These are phyloP conservation scores for Hura crepitans DNA, from an alignment of 441 rosid species.

Conservation along the genomic window DNA sequence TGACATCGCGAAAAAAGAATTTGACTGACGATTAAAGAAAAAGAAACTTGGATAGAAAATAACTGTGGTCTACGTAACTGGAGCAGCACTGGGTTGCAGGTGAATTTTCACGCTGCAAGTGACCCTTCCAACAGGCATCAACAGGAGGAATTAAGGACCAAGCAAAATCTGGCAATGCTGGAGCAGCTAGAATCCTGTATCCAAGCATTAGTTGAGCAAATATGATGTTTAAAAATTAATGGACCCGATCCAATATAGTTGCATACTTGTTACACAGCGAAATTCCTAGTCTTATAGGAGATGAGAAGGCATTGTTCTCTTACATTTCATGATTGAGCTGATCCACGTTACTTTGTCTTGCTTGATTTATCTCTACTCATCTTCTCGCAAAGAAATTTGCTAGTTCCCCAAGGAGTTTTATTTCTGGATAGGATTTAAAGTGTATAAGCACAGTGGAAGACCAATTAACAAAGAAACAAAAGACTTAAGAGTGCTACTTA, in stretches of 20 bases:
- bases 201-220: neutral
- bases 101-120: neutral
- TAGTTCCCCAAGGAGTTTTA: slow-evolving; percentile 68
- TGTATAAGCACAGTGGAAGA: neutral
- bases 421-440: slow-evolving; percentile 35
- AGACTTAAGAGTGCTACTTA: neutral
- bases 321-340: slow-evolving; percentile 67
- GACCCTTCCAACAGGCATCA: slow-evolving; percentile 36
- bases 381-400: slow-evolving; percentile 75
- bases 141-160: slow-evolving; percentile 67
- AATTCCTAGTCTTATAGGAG: neutral
- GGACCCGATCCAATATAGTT: too few relatives aligned
- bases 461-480: too few relatives aligned
- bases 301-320: slow-evolving; percentile 23
- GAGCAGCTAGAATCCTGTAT: slow-evolving; percentile 65
- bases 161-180: slow-evolving; percentile 78
- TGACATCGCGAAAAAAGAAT: too few relatives aligned
- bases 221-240: neutral
- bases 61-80: neutral
- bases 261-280: too few relatives aligned
- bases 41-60: neutral
- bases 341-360: slow-evolving; percentile 47
- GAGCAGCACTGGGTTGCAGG: neutral
- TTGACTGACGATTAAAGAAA: too few relatives aligned
- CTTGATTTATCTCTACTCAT: slow-evolving; percentile 67